These are phyloP conservation scores for Lagenidium sp. DNA, from an alignment of 352 stramenopile species.

Conservation along the genomic window DNA sequence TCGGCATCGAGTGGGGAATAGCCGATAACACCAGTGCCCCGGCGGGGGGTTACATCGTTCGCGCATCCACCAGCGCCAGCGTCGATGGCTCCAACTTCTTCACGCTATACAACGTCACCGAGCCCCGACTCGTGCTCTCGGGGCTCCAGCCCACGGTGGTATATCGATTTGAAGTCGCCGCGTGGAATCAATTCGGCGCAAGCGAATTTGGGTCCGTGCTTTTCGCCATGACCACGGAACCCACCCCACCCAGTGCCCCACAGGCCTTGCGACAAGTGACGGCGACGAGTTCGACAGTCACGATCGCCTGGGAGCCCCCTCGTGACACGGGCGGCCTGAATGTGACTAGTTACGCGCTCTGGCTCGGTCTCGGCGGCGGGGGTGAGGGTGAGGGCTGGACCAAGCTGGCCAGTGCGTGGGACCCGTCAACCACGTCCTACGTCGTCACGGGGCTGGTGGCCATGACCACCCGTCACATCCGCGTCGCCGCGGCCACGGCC, in stretches of 20 bases:
- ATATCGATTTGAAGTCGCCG: slow-evolving; percentile 29
- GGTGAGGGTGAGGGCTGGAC: not conserved
- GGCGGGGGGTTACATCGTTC: slow-evolving; percentile 27
- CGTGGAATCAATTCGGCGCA: slow-evolving; percentile 37
- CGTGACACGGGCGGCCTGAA: slow-evolving; percentile 26
- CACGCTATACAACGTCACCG: slow-evolving; percentile 34
- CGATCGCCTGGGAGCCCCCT: slow-evolving; percentile 26
- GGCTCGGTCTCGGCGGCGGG: slow-evolving; percentile 4
- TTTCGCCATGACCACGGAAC: slow-evolving; percentile 18
- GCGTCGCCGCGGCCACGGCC: slow-evolving; percentile 13
- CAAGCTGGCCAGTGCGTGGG: not conserved
- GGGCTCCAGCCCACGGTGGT: slow-evolving; percentile 16
- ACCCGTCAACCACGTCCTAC: slow-evolving; percentile 4
- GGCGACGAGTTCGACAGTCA: slow-evolving; percentile 12
- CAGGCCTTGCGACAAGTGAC: slow-evolving; percentile 2
- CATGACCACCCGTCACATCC: slow-evolving; percentile 24
- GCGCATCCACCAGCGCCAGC: slow-evolving; percentile 10
- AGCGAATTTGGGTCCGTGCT: slow-evolving; percentile 20
- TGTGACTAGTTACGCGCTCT: slow-evolving; percentile 16
- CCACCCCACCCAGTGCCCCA: slow-evolving; percentile 19
- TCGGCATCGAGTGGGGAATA: slow-evolving; percentile 24
- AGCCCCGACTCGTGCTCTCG: slow-evolving; percentile 24
- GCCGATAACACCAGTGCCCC: not conserved
- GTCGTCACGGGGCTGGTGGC: slow-evolving; percentile 18
- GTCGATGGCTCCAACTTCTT: slow-evolving; percentile 11